Evolutionary conservation across 805 yeast genomes (phyloP), one percentile per base, ranked within the genome.

Genomic region (Wickerhamomyces strasburgensis): DNA sequence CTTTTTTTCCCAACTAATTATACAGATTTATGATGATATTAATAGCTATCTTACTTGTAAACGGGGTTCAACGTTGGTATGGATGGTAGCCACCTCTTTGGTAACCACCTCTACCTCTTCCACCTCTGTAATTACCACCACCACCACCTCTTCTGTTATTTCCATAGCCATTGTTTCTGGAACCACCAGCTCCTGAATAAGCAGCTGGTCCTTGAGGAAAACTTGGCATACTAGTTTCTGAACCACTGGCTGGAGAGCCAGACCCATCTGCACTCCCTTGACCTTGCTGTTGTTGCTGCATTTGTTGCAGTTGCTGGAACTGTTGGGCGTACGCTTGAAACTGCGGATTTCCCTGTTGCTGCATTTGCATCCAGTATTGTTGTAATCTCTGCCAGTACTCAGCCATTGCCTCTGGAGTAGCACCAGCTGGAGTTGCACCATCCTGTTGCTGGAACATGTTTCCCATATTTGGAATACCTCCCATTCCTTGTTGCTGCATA

Each of bases 331-430:
- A 40, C 56, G 64, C 40, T 55, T 67, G 60, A 54, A 57, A 43
- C 53, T 62, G 44, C 47, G 64, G 38, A 25, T 31, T 35, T 26
- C 35, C 35, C 40, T 52, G 59, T 51, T 77, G 58, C 51, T 78
- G 82, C 55, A 70, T 65, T 67, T 74, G 74, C 51, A 70, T 70
- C 82, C 84, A 79, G 45, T 73, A 74, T 47, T 70, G 75, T 53
- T 73, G 78, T 75, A 75, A 70, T 54, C 73, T 69, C 54, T 73
- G 75, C 68, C 78, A 74, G 52, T 79, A 79, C 42, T 76, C 82
- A 35, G 70, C 75, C 72, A 76, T 71, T 65, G 74, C 73, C 47
- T 76, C 82, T 9, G 80, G 67, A 9, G 49, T 38, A 32, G 54
- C 49, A 31, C 37, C 32, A 26, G 21, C 19, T 37, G 37, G 16